Conservation (phyloP, 2,329 filamentous ascomycete species). For the Cylindrodendrum hubeiense region DNA sequence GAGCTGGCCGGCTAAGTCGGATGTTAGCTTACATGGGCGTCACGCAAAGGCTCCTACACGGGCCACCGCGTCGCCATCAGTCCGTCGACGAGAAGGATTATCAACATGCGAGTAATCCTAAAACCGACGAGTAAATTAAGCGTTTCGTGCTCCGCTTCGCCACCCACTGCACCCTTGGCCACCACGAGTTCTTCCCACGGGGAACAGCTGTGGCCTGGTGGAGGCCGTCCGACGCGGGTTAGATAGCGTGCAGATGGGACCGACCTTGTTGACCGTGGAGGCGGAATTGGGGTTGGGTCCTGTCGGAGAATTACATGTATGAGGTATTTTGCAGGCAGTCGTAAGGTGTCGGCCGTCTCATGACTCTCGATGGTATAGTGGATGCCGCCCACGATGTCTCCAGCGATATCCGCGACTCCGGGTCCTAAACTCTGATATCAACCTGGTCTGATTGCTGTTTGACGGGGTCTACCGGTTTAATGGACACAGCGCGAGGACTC, state of each 20-base stretch:
- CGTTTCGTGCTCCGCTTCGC: conserved; percentile 20
- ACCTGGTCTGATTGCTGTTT: neutral
- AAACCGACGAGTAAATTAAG: conserved; percentile 3
- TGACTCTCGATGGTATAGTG: conserved; percentile 3
- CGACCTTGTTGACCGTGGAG: neutral
- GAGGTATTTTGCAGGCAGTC: conserved; percentile 19
- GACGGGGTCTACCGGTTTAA: neutral
- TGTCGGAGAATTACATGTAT: neutral
- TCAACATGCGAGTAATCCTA: neutral
- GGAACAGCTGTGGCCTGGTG: conserved; percentile 20
- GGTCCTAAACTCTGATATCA: neutral
- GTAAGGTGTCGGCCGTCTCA: conserved; percentile 10
- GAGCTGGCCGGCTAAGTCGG: conserved; percentile 40
- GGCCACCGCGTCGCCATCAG: conserved; percentile 21
- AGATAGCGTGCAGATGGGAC: neutral
- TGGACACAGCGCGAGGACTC: neutral
- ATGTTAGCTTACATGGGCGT: conserved; percentile 22
- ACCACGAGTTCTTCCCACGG: conserved; percentile 23
- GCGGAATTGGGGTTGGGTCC: neutral
- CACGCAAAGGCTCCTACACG: conserved; percentile 18
- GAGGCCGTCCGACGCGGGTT: conserved; percentile 2
- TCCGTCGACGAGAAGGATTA: neutral
- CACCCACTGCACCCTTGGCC: conserved; percentile 8
- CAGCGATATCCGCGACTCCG: neutral
- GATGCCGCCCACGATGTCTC: neutral